Base-by-base conservation (phyloP, 1,284 basidiomycete genomes). In the Athelia sp. region DNA sequence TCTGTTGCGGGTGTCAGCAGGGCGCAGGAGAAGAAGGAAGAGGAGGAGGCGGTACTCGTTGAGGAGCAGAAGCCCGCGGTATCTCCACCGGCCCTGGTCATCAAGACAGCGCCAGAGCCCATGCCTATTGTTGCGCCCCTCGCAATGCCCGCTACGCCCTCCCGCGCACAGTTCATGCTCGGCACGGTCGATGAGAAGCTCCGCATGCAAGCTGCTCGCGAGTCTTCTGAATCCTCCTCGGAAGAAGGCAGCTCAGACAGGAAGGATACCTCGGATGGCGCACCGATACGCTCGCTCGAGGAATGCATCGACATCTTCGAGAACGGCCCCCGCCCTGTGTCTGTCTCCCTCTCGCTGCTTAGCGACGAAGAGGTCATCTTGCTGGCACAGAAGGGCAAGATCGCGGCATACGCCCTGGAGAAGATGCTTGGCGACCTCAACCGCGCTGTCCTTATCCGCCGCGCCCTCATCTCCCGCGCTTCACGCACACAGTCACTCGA, bases 321-420 rank as follows among this genome's bases (percentile, higher is more conserved):
- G 59, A 86, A 87, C 51, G 90, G 88, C 1, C 84, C 90, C 1
- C 81, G 87, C 43, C 86, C 87, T 17, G 72, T 76, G 9, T 74
- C 73, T 46, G 71, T 66, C 38, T 69, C 76, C 36, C 58, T 87
- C 42, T 71, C 77, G 49, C 71, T 82, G 57, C 71, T 99, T 57
- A 90, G 82, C 45, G 93, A 99, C 62, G 96, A 99, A 63, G 96
- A 99, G 68, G 75, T 99, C 48, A 85, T 99, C 49, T 56, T 94
- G 49, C 76, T 99, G 24, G 83, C 88, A 9, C 92, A 98, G 70
- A 87, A 87, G 58, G 93, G 94, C 46, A 97, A 95, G 80, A 89
- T 99, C 56, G 87, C 92, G 1, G 80, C 91, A 6, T 98, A 99
- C 66, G 92, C 93, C 13, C 71, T 99, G 40, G 96, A 99, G 71